These are phyloP conservation scores for Colletotrichum coccodes DNA, from an alignment of 2,329 filamentous ascomycete species.

Conservation along the genomic window DNA sequence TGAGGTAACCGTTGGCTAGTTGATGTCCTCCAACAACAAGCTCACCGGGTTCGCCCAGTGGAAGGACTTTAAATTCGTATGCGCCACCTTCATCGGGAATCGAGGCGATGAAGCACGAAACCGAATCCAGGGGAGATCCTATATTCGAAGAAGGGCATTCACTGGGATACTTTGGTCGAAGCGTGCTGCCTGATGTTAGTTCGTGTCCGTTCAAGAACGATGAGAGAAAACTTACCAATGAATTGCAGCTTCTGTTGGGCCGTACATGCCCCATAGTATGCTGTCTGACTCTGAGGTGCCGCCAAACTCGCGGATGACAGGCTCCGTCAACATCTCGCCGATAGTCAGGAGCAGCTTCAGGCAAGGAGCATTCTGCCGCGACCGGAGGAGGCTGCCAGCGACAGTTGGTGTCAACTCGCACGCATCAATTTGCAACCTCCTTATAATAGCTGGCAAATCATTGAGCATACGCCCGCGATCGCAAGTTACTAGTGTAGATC, in stretches of 20 bases:
- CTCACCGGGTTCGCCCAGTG: constrained; percentile 77
- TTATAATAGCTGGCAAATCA: constrained; percentile 77
- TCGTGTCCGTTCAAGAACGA: background rate
- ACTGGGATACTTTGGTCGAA: constrained; percentile 7
- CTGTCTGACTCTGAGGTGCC: constrained; percentile 61
- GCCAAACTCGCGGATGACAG: constrained; percentile 84
- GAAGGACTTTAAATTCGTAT: constrained; percentile 62
- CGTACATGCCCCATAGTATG: constrained; percentile 93
- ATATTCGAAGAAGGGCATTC: constrained; percentile 63
- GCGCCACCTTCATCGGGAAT: constrained; percentile 47
- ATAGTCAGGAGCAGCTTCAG: constrained; percentile 84
- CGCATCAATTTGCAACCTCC: constrained; percentile 76
- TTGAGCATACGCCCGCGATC: constrained; percentile 76
- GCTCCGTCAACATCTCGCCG: constrained; percentile 88
- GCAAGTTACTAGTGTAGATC: constrained; percentile 78
- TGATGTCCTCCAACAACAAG: constrained; percentile 85
- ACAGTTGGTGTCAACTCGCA: constrained; percentile 92
- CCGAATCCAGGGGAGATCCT: constrained; percentile 81
- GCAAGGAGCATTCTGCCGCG: constrained; percentile 72
- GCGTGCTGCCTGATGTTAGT: background rate
- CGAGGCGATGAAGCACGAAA: constrained; percentile 78
- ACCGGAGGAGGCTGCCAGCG: constrained; percentile 78
- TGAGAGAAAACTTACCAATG: constrained; percentile 68
- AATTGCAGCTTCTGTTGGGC: constrained; percentile 90
- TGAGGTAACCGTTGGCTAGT: constrained; percentile 83